phyloP scores from a whole-genome alignment of 202 grass and related monocot species.

The Musa balbisiana region DNA sequence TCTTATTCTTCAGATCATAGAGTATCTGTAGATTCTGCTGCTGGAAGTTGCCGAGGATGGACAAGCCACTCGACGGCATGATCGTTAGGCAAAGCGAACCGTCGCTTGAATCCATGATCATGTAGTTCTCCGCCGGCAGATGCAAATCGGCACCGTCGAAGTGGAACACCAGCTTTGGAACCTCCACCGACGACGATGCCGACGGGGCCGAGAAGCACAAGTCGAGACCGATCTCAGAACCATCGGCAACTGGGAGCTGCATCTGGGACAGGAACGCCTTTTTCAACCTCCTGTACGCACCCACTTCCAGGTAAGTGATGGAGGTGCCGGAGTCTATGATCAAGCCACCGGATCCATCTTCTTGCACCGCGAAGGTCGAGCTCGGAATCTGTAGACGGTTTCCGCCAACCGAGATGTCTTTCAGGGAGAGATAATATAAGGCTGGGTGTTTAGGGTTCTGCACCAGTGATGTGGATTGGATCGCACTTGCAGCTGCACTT shows the following conservation, averaged over 20 bases:
- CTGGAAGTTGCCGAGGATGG: constrained; percentile 72
- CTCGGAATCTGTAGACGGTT: constrained; percentile 37
- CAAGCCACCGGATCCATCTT: constrained; percentile 58
- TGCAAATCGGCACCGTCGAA: constrained; percentile 58
- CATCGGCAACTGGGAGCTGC: constrained; percentile 33
- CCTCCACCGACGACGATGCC: constrained; percentile 18
- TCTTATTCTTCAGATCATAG: constrained; percentile 69
- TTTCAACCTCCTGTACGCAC: constrained; percentile 37
- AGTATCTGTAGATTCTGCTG: constrained; percentile 78
- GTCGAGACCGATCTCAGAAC: constrained; percentile 33
- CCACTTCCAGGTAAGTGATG: constrained; percentile 48
- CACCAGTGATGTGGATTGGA: constrained; percentile 21
- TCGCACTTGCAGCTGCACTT: constrained; percentile 3
- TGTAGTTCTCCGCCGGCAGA: constrained; percentile 57
- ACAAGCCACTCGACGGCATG: constrained; percentile 36
- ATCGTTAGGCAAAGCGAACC: constrained; percentile 56
- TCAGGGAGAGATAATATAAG: constrained; percentile 58
- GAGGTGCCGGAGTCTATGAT: constrained; percentile 59
- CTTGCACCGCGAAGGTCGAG: constrained; percentile 28
- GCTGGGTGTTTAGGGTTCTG: constrained; percentile 35
- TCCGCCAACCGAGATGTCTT: constrained; percentile 46
- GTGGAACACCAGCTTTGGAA: constrained; percentile 56
- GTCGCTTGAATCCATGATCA: constrained; percentile 34
- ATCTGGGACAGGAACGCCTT: constrained; percentile 44
- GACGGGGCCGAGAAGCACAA: constrained; percentile 66